Evolutionary conservation across 495 filamentous ascomycete genomes (phyloP).

Genomic region (Aspergillus carlsbadensis): DNA sequence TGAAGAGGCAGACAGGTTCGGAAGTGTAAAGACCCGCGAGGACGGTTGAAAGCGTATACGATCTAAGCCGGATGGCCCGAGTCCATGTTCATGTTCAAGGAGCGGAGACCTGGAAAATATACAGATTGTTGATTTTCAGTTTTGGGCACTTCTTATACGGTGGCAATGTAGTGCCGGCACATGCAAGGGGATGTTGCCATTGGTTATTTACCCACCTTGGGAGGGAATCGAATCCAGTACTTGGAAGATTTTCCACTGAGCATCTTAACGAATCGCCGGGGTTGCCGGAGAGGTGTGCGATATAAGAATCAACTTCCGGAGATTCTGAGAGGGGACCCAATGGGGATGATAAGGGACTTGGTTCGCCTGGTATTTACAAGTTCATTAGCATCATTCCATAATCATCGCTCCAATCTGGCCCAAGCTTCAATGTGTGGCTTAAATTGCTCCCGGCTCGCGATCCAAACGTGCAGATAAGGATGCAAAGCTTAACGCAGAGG

Average conservation of each 20-base stretch:
- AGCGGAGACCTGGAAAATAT: conserved; percentile 60
- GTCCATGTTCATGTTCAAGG: conserved; percentile 61
- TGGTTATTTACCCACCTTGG: conserved; percentile 35
- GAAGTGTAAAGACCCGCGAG: conserved; percentile 62
- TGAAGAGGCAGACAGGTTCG: conserved; percentile 64
- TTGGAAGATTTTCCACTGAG: conserved; percentile 41
- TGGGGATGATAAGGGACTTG: conserved; percentile 49
- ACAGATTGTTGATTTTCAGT: conserved; percentile 66
- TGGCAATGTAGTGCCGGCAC: conserved; percentile 3
- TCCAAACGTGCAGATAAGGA: conserved; percentile 10
- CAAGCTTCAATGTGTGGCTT: conserved; percentile 11
- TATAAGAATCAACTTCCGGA: conserved; percentile 38
- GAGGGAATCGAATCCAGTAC: conserved; percentile 40
- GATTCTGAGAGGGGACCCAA: conserved; percentile 44
- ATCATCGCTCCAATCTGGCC: conserved; percentile 1
- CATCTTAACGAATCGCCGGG: conserved; percentile 38
- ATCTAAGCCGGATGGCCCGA: conserved; percentile 74
- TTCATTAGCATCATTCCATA: conserved; percentile 3
- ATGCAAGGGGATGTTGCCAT: conserved; percentile 21
- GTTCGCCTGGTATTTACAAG: conserved; percentile 33
- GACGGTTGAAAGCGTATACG: conserved; percentile 86
- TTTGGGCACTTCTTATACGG: conserved; percentile 20
- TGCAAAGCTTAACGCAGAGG: background rate
- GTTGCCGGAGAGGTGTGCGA: conserved; percentile 59
- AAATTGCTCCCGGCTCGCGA: conserved; percentile 7